A percentile compares a stretch with the other conserved stretches of the same genome.
Conservation (phyloP, 2,329 filamentous ascomycete species). For the Microsporum ferrugineum region DNA sequence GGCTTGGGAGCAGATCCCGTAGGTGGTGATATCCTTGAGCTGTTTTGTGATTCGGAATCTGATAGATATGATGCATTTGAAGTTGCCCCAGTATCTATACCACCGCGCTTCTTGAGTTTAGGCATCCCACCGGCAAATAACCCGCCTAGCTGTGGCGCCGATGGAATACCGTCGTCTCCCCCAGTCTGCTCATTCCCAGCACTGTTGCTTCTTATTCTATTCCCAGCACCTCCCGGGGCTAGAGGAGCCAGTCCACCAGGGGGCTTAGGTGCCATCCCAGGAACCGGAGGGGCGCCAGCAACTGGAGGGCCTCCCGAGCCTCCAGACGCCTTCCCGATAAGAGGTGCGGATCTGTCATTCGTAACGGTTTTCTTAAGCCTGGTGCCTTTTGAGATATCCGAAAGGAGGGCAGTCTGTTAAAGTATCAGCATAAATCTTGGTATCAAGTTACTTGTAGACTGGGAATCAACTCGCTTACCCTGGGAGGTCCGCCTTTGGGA, state of each 20-base stretch:
- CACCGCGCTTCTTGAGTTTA: slow-evolving; percentile 81
- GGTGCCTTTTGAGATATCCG: slow-evolving; percentile 75
- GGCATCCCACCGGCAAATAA: slow-evolving; percentile 92
- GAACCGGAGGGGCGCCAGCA: slow-evolving; percentile 72
- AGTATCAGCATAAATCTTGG: not conserved
- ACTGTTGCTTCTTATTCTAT: slow-evolving; percentile 72
- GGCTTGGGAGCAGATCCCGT: slow-evolving; percentile 43
- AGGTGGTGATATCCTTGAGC: slow-evolving; percentile 34
- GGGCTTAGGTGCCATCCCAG: slow-evolving; percentile 45
- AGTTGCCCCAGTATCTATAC: slow-evolving; percentile 63
- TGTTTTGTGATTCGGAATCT: slow-evolving; percentile 57
- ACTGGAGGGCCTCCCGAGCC: slow-evolving; percentile 50
- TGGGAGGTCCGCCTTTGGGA: slow-evolving; percentile 38
- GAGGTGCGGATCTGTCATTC: slow-evolving; percentile 82
- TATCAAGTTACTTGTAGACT: slow-evolving; percentile 13
- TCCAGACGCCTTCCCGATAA: slow-evolving; percentile 47
- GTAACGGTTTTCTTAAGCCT: slow-evolving; percentile 74
- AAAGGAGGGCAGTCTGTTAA: slow-evolving; percentile 65
- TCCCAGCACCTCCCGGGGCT: slow-evolving; percentile 43
- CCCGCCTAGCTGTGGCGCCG: slow-evolving; percentile 71
- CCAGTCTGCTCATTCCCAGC: slow-evolving; percentile 35
- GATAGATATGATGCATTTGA: slow-evolving; percentile 64
- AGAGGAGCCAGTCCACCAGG: slow-evolving; percentile 61
- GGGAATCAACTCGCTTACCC: slow-evolving; percentile 16
- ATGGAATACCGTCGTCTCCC: slow-evolving; percentile 38